phyloP scores from a whole-genome alignment of 1,284 basidiomycete genomes.

The Heterobasidion irregulare region DNA sequence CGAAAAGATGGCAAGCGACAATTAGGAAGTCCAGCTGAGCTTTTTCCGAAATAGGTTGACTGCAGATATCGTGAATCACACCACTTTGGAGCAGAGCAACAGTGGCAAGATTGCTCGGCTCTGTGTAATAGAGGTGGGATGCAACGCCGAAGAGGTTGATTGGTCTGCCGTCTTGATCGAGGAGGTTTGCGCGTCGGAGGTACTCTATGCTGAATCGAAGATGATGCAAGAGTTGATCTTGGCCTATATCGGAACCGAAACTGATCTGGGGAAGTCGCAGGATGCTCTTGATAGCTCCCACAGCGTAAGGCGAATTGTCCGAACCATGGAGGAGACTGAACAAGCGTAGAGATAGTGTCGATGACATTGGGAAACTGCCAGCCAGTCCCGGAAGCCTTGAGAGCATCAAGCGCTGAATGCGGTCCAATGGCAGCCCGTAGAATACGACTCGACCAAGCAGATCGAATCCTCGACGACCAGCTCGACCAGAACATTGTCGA shows the following conservation, averaged over 20 bases:
- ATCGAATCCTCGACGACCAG: conserved; percentile 64
- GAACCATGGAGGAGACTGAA: conserved; percentile 61
- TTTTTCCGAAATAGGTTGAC: conserved; percentile 23
- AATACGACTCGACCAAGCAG: conserved; percentile 65
- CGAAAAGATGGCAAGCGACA: conserved; percentile 53
- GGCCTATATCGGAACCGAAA: conserved; percentile 43
- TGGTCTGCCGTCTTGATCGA: conserved; percentile 44
- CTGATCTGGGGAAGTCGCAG: conserved; percentile 49
- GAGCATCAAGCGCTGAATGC: conserved; percentile 52
- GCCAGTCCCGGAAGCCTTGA: conserved; percentile 56
- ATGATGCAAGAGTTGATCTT: conserved; percentile 52
- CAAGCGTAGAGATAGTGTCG: conserved; percentile 54
- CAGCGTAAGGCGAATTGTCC: conserved; percentile 36
- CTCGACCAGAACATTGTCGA: conserved; percentile 63
- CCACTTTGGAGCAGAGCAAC: conserved; percentile 49
- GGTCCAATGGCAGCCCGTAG: conserved; percentile 54
- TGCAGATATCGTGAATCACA: conserved; percentile 48
- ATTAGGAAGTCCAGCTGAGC: conserved; percentile 45
- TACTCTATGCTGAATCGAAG: conserved; percentile 68
- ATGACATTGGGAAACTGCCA: conserved; percentile 58
- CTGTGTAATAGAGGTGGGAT: conserved; percentile 54
- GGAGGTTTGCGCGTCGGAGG: conserved; percentile 44
- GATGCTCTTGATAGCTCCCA: conserved; percentile 40
- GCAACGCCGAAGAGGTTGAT: conserved; percentile 51
- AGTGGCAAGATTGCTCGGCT: conserved; percentile 63